phyloP scores from a whole-genome alignment of 441 rosid genomes.

The Syzygium syzygioides region DNA sequence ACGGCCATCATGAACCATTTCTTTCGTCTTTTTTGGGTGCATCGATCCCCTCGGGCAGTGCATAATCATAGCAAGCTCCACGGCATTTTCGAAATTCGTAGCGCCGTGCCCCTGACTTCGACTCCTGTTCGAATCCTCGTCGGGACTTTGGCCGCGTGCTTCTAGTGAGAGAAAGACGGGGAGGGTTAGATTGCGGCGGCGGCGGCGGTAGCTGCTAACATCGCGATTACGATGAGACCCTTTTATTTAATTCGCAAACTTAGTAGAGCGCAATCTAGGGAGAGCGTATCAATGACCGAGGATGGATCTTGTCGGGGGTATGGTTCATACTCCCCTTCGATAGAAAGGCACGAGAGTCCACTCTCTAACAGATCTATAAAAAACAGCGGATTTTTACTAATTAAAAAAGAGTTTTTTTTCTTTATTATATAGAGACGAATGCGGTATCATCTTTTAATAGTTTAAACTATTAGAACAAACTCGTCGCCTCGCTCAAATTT shows the following conservation, averaged over 20 bases:
- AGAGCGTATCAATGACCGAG: too few species aligned
- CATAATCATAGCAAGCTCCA: too few species aligned
- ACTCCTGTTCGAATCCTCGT: not conserved
- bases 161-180: rapidly evolving
- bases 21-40: not conserved
- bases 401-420: not conserved
- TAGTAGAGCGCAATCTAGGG: too few species aligned
- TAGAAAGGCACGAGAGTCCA: too few species aligned
- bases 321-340: too few species aligned
- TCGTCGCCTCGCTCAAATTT: not conserved
- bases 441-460: rapidly evolving
- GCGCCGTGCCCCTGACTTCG: not conserved
- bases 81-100: too few species aligned
- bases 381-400: too few species aligned
- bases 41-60: not conserved
- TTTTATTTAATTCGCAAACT: too few species aligned
- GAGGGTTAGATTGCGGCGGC: not conserved
- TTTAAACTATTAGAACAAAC: not conserved
- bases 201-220: rapidly evolving
- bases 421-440: not conserved
- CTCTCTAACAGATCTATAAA: not conserved
- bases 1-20: not conserved
- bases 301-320: too few species aligned
- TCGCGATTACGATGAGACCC: not conserved
- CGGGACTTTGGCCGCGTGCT: not conserved